Conservation (phyloP, 345 rosid species). For the Gossypium stocksii region DNA sequence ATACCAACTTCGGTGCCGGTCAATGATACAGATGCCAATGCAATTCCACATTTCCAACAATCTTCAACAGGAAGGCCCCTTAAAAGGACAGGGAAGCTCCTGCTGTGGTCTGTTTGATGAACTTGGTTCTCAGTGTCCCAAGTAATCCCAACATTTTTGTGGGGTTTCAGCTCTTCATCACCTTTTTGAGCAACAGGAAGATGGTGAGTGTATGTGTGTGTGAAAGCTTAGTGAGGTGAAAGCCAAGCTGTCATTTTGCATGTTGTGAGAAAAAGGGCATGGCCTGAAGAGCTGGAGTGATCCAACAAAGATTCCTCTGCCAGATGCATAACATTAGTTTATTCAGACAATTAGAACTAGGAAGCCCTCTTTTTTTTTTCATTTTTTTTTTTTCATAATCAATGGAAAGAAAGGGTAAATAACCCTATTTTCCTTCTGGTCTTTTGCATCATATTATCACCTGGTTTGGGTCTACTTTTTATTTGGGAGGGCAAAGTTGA, state of each 20-base stretch:
- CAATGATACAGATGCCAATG: conserved; percentile 3
- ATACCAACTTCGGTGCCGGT: background rate
- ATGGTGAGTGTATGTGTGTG: conserved; percentile 47
- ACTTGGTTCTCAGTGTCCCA: conserved; percentile 20
- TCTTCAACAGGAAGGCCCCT: conserved; percentile 16
- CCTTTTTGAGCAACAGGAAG: conserved; percentile 32
- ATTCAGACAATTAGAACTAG: conserved; percentile 31
- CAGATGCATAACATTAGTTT: conserved; percentile 31
- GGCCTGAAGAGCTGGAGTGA: conserved; percentile 45
- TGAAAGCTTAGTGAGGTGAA: conserved; percentile 5
- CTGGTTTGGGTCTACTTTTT: conserved; percentile 21
- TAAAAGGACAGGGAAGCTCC: conserved; percentile 34
- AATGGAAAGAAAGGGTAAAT: conserved; percentile 41
- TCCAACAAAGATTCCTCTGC: conserved; percentile 57
- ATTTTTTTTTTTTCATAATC: background rate
- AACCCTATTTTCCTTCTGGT: conserved; percentile 25
- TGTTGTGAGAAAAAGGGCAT: conserved; percentile 26
- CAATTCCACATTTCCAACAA: conserved; percentile 10
- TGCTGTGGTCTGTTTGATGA: conserved; percentile 18
- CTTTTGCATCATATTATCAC: conserved; percentile 28
- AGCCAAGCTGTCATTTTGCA: conserved; percentile 39
- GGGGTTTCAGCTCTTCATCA: conserved; percentile 41
- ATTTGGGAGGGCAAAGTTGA: conserved; percentile 27
- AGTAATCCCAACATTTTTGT: conserved; percentile 33
- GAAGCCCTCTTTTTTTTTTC: conserved; percentile 16